Evolutionary conservation across 306 rosid species (phyloP), one percentile per base, ranked within the genome.

Genomic region (Hippophae gyantsensis): DNA sequence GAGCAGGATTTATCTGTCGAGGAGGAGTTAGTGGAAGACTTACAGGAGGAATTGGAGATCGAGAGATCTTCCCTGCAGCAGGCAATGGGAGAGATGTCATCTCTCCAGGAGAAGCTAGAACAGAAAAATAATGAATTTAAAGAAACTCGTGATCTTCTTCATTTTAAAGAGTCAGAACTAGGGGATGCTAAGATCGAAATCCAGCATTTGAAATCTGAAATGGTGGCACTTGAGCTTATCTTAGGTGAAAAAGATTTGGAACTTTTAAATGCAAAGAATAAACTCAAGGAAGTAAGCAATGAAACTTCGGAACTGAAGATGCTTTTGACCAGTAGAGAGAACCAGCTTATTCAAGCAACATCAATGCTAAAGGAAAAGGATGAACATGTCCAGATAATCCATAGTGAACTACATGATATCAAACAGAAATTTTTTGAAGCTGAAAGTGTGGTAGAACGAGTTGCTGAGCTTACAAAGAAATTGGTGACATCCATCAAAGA

Each of bases 211-310:
- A 88, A 80, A 85, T 83, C 93, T 41, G 85, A 80, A 60, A 82
- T 71, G 78, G 84, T 81, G 47, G 69, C 96, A 13, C 90, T 88
- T 67, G 69, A 54, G 79, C 71, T 65, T 75, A 58, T 84, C 42
- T 78, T 92, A 81, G 84, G 78, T 41, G 90, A 85, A 76, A 92
- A 82, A 67, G 99, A 92, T 71, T 59, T 73, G 73, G 96, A 88
- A 72, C 94, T 92, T 69, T 70, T 76, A n/a, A 72, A 66, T 75
- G 88, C 96, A 23, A 87, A 74, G 78, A 88, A 80, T 68, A 82
- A 62, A 68, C 73, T 85, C n/a, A 77, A 44, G 43, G 79, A 78
- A 10, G 54, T 88, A 48, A 82, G 78, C 77, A 77, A 72, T 66
- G 90, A 92, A 80, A 76, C 81, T 6, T 68, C 75, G 48, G 95